phyloP scores from a whole-genome alignment of 768 basidiomycete genomes.

The Amanita rubescens region DNA sequence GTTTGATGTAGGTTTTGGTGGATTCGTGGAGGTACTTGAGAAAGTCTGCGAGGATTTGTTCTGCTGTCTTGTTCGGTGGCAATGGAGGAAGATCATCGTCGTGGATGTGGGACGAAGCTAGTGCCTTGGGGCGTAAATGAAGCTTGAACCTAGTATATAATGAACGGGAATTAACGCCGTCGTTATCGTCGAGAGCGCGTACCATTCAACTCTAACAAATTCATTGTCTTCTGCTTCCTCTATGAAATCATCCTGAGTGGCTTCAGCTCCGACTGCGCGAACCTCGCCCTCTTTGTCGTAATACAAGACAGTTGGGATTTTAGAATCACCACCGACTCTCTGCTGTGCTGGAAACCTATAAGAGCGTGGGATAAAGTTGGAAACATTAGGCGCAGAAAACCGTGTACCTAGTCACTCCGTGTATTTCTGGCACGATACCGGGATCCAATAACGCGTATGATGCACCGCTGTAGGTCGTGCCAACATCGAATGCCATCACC shows the following conservation, averaged over 20 bases:
- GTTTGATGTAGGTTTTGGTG: conserved; percentile 28
- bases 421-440: conserved; percentile 16
- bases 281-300: conserved; percentile 33
- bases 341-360: conserved; percentile 16
- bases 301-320: conserved; percentile 43
- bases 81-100: conserved; percentile 27
- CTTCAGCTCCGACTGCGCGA: conserved; percentile 39
- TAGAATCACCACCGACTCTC: conserved; percentile 27
- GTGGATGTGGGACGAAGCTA: conserved; percentile 10
- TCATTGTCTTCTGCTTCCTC: conserved; percentile 35
- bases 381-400: neutral
- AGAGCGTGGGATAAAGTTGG: neutral
- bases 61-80: conserved; percentile 26
- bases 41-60: conserved; percentile 35
- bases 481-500: conserved; percentile 5
- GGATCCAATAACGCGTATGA: conserved; percentile 14
- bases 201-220: conserved; percentile 38
- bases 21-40: conserved; percentile 32
- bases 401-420: conserved; percentile 15
- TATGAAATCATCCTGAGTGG: conserved; percentile 29
- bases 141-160: conserved; percentile 32
- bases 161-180: neutral
- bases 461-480: conserved; percentile 5
- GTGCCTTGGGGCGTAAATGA: conserved; percentile 25
- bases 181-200: neutral